These are phyloP conservation scores for Hortaea werneckii DNA, from an alignment of 2,329 filamentous ascomycete species.

Conservation along the genomic window DNA sequence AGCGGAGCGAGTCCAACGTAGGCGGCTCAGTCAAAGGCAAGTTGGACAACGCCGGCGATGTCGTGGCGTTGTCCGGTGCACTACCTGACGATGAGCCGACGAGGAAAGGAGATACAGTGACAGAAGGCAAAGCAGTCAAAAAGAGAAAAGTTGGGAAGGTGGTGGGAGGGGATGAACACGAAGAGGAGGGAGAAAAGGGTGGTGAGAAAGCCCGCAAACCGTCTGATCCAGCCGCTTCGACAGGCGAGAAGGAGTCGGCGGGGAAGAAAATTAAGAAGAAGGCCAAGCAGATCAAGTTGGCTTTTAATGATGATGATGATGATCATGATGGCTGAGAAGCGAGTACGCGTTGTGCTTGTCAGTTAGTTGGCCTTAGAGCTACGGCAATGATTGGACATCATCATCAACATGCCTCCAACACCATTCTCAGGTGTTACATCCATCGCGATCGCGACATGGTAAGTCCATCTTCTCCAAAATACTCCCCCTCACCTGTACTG, in stretches of 20 bases:
- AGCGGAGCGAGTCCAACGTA: conserved; percentile 5
- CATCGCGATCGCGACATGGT: no score
- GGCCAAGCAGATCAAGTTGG: conserved; percentile 25
- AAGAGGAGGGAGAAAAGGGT: conserved; percentile 4
- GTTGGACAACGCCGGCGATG: conserved; percentile 7
- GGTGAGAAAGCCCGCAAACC: conserved; percentile 10
- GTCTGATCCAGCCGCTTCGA: no score
- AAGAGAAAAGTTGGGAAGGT: conserved; percentile 29
- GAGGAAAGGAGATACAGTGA: conserved; percentile 10
- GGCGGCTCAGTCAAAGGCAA: conserved; percentile 14
- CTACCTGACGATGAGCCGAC: conserved; percentile 6
- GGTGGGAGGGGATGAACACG: conserved; percentile 19
- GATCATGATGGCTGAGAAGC: conserved; percentile 10
- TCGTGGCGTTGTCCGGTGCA: conserved; percentile 13
- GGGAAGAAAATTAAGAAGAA: conserved; percentile 29
- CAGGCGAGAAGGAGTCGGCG: conserved; percentile 10
- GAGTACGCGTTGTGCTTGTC: no score
- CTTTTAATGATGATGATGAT: conserved; percentile 25
- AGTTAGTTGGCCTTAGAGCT: no score
- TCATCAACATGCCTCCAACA: background rate
- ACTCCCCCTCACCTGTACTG: background rate
- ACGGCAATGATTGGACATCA: no score
- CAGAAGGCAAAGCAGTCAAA: conserved; percentile 19
- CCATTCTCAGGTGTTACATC: background rate
- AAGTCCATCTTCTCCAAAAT: no score